phyloP scores from a whole-genome alignment of 2,329 filamentous ascomycete genomes.

The Cercospora zeina region DNA sequence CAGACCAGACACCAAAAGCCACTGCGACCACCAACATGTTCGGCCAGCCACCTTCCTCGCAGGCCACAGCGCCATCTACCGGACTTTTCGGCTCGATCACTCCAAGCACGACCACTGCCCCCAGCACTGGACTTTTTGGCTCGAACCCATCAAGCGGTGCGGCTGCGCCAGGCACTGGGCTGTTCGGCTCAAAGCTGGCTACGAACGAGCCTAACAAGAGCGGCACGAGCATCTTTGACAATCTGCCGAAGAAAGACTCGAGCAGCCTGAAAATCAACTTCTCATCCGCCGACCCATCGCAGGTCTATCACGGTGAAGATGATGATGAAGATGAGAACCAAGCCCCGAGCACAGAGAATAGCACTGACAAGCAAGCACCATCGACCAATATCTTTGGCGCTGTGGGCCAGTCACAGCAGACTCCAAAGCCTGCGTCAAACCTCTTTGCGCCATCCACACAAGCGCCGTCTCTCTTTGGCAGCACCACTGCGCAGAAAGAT shows the following conservation, averaged over 20 bases:
- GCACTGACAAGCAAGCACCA: conserved; percentile 11
- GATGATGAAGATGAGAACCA: conserved; percentile 22
- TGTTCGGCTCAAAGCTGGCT: conserved; percentile 23
- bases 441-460: conserved; percentile 12
- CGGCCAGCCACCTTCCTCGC: conserved; percentile 18
- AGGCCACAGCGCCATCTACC: conserved; percentile 12
- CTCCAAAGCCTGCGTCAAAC: conserved; percentile 14
- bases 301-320: conserved; percentile 23
- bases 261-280: conserved; percentile 22
- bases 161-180: conserved; percentile 20
- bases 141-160: conserved; percentile 8
- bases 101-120: conserved; percentile 13
- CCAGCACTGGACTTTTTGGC: conserved; percentile 13
- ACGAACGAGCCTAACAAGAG: conserved; percentile 18
- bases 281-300: conserved; percentile 26
- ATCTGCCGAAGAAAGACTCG: conserved; percentile 21
- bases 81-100: conserved; percentile 12
- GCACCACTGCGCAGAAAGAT: conserved; percentile 28
- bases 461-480: conserved; percentile 17
- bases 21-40: conserved; percentile 18
- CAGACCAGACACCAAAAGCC: conserved; percentile 9
- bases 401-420: conserved; percentile 15
- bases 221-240: conserved; percentile 27
- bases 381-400: conserved; percentile 13
- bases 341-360: conserved; percentile 11